Evolutionary conservation across 1,284 basidiomycete species (phyloP).

Genomic region (Entoloma clypeatum): DNA sequence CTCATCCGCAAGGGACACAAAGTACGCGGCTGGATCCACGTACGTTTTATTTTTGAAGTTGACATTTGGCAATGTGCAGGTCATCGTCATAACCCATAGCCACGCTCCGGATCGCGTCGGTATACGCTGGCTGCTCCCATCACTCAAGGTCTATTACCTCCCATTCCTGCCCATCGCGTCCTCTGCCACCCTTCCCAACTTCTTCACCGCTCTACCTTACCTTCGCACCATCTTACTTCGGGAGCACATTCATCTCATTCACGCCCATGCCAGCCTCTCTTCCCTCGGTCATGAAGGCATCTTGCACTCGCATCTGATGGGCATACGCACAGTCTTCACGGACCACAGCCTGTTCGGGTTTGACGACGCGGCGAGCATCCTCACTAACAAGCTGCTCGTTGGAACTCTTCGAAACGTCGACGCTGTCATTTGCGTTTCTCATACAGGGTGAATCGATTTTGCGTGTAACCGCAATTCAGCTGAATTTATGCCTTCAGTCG

Average conservation of each 20-base stretch:
- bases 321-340: constrained; percentile 88
- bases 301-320: constrained; percentile 82
- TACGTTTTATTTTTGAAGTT: too few species aligned
- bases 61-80: too few species aligned
- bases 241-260: constrained; percentile 85
- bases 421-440: constrained; percentile 94
- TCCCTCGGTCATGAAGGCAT: constrained; percentile 92
- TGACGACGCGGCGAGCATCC: constrained; percentile 91
- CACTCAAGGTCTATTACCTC: constrained; percentile 93
- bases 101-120: constrained; percentile 84
- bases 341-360: constrained; percentile 98
- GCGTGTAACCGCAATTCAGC: not conserved
- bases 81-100: constrained; percentile 93
- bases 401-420: constrained; percentile 89
- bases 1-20: constrained; percentile 85
- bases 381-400: constrained; percentile 94
- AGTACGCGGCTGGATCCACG: constrained; percentile 40
- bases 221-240: constrained; percentile 85
- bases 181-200: constrained; percentile 91
- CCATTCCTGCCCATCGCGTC: constrained; percentile 87
- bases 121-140: constrained; percentile 81
- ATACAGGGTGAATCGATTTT: constrained; percentile 74
- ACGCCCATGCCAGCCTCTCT: constrained; percentile 90
- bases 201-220: constrained; percentile 89
- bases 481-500: constrained; percentile 44